A percentile compares a stretch with the other conserved stretches of the same genome.
Conservation (phyloP, 495 filamentous ascomycete genomes). For the Bryoglossum gracile region DNA sequence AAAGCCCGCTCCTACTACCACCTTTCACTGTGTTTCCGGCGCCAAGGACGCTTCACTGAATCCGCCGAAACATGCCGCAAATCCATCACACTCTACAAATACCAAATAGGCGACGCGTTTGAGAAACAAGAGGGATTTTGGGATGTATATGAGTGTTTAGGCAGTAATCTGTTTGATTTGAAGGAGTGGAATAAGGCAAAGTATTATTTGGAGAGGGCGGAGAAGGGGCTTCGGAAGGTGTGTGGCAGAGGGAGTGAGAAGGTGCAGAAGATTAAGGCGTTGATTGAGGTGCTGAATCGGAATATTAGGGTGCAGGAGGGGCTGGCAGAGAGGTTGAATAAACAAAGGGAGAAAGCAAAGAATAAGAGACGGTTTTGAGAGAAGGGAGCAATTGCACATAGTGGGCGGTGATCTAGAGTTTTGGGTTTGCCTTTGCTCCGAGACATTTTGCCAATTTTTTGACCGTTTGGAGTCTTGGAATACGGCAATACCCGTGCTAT, state of each 20-base stretch:
- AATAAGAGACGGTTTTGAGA: neutral
- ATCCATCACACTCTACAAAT: neutral
- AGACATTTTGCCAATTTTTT: too few species aligned
- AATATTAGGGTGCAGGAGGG: neutral
- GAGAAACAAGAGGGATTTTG: neutral
- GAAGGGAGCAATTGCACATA: too few species aligned
- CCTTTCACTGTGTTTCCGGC: neutral
- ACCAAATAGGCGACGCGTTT: neutral
- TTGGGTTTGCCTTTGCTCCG: too few species aligned
- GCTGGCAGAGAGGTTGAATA: constrained; percentile 2
- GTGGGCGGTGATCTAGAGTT: too few species aligned
- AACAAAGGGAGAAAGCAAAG: constrained; percentile 2
- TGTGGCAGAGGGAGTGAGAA: neutral
- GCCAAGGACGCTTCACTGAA: neutral
- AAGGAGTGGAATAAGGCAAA: constrained; percentile 10
- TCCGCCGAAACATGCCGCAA: neutral
- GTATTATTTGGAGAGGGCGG: constrained; percentile 1
- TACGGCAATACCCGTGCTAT: too few species aligned
- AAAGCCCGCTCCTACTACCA: neutral
- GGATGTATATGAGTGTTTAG: neutral
- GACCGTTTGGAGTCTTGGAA: too few species aligned
- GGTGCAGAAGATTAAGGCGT: neutral
- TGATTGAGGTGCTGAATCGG: neutral
- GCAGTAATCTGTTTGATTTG: neutral
- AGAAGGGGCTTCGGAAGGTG: neutral